These are phyloP conservation scores for Salix dunnii DNA, from an alignment of 345 rosid species.

Conservation along the genomic window DNA sequence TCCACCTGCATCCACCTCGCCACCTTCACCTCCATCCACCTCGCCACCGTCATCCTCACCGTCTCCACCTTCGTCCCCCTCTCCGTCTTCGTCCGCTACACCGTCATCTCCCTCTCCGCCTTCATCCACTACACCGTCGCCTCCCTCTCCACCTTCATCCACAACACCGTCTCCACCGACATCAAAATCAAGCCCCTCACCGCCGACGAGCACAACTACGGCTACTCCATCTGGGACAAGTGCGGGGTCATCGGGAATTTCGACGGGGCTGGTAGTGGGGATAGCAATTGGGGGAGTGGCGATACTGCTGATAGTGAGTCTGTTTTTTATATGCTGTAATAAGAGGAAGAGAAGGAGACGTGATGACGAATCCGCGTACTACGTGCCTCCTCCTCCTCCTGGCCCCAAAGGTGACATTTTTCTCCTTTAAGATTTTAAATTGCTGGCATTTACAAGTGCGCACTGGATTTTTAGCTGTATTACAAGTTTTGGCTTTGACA, in stretches of 20 bases:
- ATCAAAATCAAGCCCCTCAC: background rate
- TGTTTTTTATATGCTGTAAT: constrained; percentile 21
- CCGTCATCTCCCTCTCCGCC: constrained; percentile 21
- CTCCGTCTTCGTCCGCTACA: constrained; percentile 11
- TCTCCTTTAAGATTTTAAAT: background rate
- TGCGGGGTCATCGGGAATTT: constrained; percentile 14
- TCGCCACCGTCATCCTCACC: constrained; percentile 35
- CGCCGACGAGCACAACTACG: constrained; percentile 3
- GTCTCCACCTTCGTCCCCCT: constrained; percentile 15
- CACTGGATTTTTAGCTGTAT: background rate
- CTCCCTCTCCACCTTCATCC: constrained; percentile 20
- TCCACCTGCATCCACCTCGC: background rate
- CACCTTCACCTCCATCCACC: constrained; percentile 15
- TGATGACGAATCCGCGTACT: constrained; percentile 24
- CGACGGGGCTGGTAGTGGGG: constrained; percentile 29
- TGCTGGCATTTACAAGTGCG: background rate
- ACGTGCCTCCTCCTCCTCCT: constrained; percentile 41
- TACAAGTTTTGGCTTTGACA: background rate
- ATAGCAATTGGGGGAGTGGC: constrained; percentile 33
- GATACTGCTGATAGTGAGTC: constrained; percentile 15
- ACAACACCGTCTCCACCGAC: background rate
- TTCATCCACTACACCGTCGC: constrained; percentile 22
- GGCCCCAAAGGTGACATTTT: constrained; percentile 46
- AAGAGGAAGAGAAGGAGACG: constrained; percentile 21
- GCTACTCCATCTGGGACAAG: constrained; percentile 5